Evolutionary conservation across 208 protist genomes (phyloP), one percentile per base, ranked within the genome.

Genomic region (Crithidia fasciculata): DNA sequence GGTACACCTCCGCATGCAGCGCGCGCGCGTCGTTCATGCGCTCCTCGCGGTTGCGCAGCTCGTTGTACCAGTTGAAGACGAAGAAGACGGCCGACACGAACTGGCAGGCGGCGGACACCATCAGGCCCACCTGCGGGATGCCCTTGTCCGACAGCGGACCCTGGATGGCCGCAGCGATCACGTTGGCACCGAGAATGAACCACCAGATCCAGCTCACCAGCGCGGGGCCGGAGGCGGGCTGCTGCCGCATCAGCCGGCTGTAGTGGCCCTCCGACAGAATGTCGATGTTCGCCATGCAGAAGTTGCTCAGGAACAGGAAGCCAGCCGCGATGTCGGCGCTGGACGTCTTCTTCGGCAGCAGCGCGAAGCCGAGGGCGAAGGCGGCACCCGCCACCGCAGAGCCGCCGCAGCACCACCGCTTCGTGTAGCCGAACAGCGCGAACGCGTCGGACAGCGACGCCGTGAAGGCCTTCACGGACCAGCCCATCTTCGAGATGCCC

Each of bases 201-300:
- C 81, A 85, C 87, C 84, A 92, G 19, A 92, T 75, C 79, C 81
- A 92, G 28, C 76, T 87, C 19, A 92, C 82, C 9, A 92, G 76
- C 44, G 80, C 47, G 2, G 82, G 73, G 37, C 84, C 84, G 44
- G 71, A 54, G 39, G 43, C 47, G 16, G 87, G 87, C 18, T 74
- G 19, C 28, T 68, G 58, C 18, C 76, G 77, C 44, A 92, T 83
- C 61, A 88, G 58, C 15, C 83, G 80, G 52, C 80, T 90, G 84
- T 92, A 92, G 67, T 85, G 82, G 39, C 87, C 87, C 59, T 92
- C 78, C 4, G 80, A 85, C 3, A 92, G 81, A 60, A 90, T 89
- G 70, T 92, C 87, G 39, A 92, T 71, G 69, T 84, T 86, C 13
- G 82, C 82, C 62, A 82, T 87, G 45, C 75, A 70, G 58, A 83